Evolutionary conservation across 192 early-diverging fungal species (phyloP).

Genomic region (Umbelopsis isabellina): DNA sequence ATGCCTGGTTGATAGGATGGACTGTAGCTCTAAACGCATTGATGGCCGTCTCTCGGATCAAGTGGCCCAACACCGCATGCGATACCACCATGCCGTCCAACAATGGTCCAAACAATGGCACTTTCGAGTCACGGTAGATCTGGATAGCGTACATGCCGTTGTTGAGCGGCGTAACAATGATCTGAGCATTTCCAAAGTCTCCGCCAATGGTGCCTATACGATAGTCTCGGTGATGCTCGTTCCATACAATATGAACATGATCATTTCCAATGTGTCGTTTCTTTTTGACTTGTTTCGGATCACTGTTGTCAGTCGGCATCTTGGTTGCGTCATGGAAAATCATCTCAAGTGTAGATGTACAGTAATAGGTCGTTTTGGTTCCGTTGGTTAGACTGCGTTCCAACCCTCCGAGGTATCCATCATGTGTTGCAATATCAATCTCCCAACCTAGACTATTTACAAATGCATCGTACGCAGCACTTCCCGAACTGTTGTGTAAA

Average conservation of each 20-base stretch:
- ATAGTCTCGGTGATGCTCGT: constrained; percentile 90
- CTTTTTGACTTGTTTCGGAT: constrained; percentile 91
- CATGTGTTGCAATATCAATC: constrained; percentile 81
- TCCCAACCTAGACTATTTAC: constrained; percentile 93
- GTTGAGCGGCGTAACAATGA: constrained; percentile 82
- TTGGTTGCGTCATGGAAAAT: constrained; percentile 89
- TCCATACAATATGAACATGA: constrained; percentile 98
- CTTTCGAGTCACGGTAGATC: constrained; percentile 63
- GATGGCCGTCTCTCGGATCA: constrained; percentile 84
- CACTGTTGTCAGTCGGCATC: constrained; percentile 83
- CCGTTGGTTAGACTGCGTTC: constrained; percentile 83
- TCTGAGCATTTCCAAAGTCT: constrained; percentile 97
- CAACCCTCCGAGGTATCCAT: constrained; percentile 87
- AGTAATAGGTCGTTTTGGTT: constrained; percentile 77
- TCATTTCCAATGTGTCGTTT: constrained; percentile 99
- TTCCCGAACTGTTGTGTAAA: constrained; percentile 75
- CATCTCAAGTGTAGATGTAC: constrained; percentile 83
- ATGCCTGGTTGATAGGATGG: constrained; percentile 37
- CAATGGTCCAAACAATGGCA: constrained; percentile 85
- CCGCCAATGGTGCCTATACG: constrained; percentile 89
- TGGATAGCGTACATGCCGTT: constrained; percentile 62
- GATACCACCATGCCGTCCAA: constrained; percentile 80
- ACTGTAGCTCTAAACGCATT: constrained; percentile 62
- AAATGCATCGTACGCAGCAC: constrained; percentile 81
- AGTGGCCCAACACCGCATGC: constrained; percentile 67